Conservation (phyloP, 495 filamentous ascomycete genomes). For the Peziza echinospora region DNA sequence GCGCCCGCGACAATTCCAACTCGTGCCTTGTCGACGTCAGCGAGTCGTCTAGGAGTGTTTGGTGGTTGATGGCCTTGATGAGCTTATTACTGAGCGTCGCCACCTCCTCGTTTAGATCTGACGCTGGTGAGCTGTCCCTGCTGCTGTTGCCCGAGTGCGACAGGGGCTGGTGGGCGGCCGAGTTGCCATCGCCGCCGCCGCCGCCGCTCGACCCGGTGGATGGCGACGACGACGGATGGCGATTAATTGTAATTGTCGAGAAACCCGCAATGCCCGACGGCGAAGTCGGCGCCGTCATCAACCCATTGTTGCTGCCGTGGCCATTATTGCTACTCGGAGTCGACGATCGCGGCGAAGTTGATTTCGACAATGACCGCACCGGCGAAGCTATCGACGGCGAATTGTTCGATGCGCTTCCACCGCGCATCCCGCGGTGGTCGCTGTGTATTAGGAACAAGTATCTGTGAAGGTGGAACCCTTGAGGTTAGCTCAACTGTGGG, state of each 20-base stretch:
- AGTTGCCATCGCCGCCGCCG: not conserved
- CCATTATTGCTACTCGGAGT: too few relatives aligned
- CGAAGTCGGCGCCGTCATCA: not conserved
- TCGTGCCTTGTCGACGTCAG: conserved; percentile 65
- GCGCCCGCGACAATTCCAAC: conserved; percentile 48
- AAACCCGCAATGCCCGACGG: not conserved
- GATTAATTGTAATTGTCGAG: not conserved
- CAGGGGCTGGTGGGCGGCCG: not conserved
- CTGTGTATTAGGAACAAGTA: not conserved
- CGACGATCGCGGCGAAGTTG: not conserved
- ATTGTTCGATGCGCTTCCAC: not conserved
- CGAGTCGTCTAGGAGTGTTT: conserved; percentile 78
- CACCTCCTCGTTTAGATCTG: conserved; percentile 71
- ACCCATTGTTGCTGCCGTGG: too few relatives aligned
- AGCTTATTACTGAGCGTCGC: conserved; percentile 82
- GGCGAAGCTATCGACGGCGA: not conserved
- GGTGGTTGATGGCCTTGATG: conserved; percentile 91
- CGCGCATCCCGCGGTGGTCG: not conserved
- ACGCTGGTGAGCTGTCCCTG: conserved; percentile 26
- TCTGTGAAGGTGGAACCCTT: too few relatives aligned
- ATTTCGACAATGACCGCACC: not conserved
- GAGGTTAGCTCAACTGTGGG: too few relatives aligned
- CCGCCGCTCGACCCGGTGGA: not conserved
- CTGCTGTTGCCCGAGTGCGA: too few relatives aligned
- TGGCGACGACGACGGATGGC: too few relatives aligned